Evolutionary conservation across 805 yeast species (phyloP).

Genomic region (Ascoidea tarda): DNA sequence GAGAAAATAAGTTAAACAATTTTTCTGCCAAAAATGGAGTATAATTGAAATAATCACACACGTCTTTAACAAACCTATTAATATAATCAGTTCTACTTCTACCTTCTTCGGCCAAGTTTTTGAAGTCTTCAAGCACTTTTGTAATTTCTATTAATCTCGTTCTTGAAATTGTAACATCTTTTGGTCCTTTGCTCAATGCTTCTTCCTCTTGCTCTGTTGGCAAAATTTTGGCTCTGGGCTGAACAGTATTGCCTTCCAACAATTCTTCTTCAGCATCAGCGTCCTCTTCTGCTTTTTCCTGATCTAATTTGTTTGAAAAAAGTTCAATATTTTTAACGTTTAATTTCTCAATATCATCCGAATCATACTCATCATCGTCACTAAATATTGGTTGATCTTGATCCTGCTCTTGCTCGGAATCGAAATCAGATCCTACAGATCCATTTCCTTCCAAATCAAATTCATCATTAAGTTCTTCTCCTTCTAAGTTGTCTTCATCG

Average conservation of each 20-base stretch:
- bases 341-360: slow-evolving; percentile 50
- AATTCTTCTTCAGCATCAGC: slow-evolving; percentile 48
- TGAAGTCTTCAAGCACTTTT: slow-evolving; percentile 85
- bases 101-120: slow-evolving; percentile 71
- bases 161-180: slow-evolving; percentile 70
- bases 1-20: slow-evolving; percentile 79
- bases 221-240: slow-evolving; percentile 65
- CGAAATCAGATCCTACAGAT: slow-evolving; percentile 25
- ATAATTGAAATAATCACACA: slow-evolving; percentile 89
- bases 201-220: slow-evolving; percentile 59
- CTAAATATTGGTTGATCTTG: slow-evolving; percentile 73
- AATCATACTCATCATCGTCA: slow-evolving; percentile 54
- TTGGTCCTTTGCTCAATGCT: slow-evolving; percentile 35
- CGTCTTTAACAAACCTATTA: slow-evolving; percentile 68
- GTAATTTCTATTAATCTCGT: slow-evolving; percentile 93
- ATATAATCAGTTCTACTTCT: slow-evolving; percentile 74
- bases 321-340: slow-evolving; percentile 80
- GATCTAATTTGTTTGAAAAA: slow-evolving; percentile 53
- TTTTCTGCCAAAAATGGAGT: slow-evolving; percentile 87
- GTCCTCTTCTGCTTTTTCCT: slow-evolving; percentile 42
- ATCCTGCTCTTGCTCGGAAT: slow-evolving; percentile 31
- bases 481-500: slow-evolving; percentile 12
- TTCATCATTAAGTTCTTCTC: slow-evolving; percentile 23
- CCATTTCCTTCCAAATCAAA: slow-evolving; percentile 54
- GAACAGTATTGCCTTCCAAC: slow-evolving; percentile 38